A percentile compares a stretch with the other conserved stretches of the same genome.
Conservation (phyloP, 805 yeast genomes). For the Candida schatavii region DNA sequence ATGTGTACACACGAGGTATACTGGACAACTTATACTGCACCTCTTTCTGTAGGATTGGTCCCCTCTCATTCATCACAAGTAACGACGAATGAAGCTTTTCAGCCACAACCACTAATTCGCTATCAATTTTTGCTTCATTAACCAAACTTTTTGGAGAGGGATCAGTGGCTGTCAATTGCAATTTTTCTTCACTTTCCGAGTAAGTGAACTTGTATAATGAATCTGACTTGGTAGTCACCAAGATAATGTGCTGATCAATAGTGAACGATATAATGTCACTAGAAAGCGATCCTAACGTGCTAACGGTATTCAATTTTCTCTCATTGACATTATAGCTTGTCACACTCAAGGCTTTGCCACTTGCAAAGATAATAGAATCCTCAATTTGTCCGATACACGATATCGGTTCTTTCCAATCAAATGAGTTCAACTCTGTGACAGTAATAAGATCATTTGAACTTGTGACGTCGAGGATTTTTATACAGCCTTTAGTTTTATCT, state of each 20-base stretch:
- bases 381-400: slow-evolving; percentile 31
- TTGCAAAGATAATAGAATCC: slow-evolving; percentile 30
- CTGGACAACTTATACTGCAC: slow-evolving; percentile 20
- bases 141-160: slow-evolving; percentile 31
- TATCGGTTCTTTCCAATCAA: slow-evolving; percentile 31
- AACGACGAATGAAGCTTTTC: slow-evolving; percentile 36
- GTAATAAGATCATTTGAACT: slow-evolving; percentile 11
- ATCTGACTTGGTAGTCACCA: slow-evolving; percentile 33
- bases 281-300: slow-evolving; percentile 21
- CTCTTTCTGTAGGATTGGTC: slow-evolving; percentile 7
- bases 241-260: slow-evolving; percentile 14
- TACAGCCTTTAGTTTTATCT: slow-evolving; percentile 21
- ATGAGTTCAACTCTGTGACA: slow-evolving; percentile 30
- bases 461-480: slow-evolving; percentile 34
- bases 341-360: slow-evolving; percentile 26
- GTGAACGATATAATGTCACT: slow-evolving; percentile 29
- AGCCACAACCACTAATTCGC: slow-evolving; percentile 24
- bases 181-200: slow-evolving; percentile 7
- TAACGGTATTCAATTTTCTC: slow-evolving; percentile 29
- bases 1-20: slow-evolving; percentile 31
- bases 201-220: slow-evolving; percentile 30
- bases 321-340: slow-evolving; percentile 33
- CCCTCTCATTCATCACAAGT: slow-evolving; percentile 19
- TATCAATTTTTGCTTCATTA: slow-evolving; percentile 23
- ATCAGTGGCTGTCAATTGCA: slow-evolving; percentile 23